phyloP scores from a whole-genome alignment of 164 flowering plant species.

The Stephania yunnanensis region DNA sequence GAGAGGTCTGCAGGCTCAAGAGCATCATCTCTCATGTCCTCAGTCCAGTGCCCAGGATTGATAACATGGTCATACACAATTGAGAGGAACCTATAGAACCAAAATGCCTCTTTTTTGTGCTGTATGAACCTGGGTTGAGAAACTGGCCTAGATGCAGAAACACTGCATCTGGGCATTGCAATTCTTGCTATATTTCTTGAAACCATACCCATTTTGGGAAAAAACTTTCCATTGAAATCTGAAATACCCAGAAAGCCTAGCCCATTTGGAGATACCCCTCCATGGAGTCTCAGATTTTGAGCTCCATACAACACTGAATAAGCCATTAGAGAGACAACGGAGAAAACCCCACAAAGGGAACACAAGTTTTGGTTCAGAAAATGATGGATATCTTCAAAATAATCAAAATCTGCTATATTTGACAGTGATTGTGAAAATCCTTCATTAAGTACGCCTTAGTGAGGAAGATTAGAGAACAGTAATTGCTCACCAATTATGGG shows the following conservation, averaged over 20 bases:
- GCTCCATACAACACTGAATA: conserved; percentile 59
- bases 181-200: conserved; percentile 20
- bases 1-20: conserved; percentile 63
- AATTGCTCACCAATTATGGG: not conserved
- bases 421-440: not conserved
- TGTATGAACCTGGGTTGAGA: conserved; percentile 65
- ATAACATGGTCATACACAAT: conserved; percentile 64
- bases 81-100: conserved; percentile 65
- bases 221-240: conserved; percentile 31
- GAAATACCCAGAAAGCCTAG: conserved; percentile 37
- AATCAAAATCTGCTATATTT: not conserved
- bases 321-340: conserved; percentile 33
- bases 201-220: conserved; percentile 30
- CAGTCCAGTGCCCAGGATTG: conserved; percentile 77
- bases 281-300: conserved; percentile 31
- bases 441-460: not conserved
- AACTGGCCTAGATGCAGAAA: conserved; percentile 48
- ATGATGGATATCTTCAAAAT: not conserved
- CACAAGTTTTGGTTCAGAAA: not conserved
- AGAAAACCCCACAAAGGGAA: conserved; percentile 13
- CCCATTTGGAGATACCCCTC: conserved; percentile 32
- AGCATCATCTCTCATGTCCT: conserved; percentile 71
- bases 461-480: not conserved
- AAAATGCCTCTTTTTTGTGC: conserved; percentile 69
- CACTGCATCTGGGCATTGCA: conserved; percentile 32